Conservation (phyloP, 306 rosid genomes). For the Quercus parvula region DNA sequence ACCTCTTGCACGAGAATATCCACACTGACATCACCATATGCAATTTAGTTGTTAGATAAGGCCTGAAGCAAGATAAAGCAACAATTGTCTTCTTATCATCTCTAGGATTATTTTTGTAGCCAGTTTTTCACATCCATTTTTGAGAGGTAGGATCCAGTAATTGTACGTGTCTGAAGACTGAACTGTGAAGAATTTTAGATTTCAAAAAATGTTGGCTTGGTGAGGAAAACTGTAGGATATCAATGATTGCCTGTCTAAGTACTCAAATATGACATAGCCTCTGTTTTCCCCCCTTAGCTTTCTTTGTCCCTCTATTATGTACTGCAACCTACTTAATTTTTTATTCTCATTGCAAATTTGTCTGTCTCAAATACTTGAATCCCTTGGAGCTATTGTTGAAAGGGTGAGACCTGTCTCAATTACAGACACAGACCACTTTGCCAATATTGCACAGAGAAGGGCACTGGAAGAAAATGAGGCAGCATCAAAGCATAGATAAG, state of each 20-base stretch:
- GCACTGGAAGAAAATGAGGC: constrained; percentile 77
- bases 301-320: neutral
- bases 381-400: constrained; percentile 87
- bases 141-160: neutral
- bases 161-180: constrained; percentile 6
- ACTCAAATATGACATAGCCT: neutral
- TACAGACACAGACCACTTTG: constrained; percentile 80
- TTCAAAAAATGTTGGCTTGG: constrained; percentile 14
- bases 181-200: neutral
- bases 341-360: neutral
- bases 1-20: neutral
- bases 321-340: neutral
- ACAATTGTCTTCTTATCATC: too few species aligned
- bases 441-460: constrained; percentile 74
- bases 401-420: constrained; percentile 91
- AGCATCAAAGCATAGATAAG: constrained; percentile 31
- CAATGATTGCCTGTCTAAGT: neutral
- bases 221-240: neutral
- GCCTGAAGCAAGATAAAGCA: too few species aligned
- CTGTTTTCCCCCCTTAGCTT: neutral
- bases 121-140: neutral
- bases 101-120: too few species aligned
- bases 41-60: too few species aligned
- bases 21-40: too few species aligned
- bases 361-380: constrained; percentile 73